Conservation (phyloP, 1,139 yeast genomes). For the Scheffersomyces illinoinensis region DNA sequence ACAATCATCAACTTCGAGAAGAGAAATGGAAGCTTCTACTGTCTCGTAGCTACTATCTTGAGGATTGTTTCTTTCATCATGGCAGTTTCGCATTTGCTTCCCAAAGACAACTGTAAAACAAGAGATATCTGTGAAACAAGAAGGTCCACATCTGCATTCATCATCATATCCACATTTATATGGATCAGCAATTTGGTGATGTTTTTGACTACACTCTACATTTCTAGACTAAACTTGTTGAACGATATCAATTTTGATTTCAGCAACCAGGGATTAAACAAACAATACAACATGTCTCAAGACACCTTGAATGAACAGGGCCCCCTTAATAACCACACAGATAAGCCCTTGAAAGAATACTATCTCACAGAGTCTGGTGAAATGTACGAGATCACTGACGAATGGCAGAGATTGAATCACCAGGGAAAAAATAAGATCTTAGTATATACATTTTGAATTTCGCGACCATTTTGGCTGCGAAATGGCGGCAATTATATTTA, state of each 20-base stretch:
- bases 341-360: conserved; percentile 24
- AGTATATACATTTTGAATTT: conserved; percentile 34
- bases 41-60: conserved; percentile 34
- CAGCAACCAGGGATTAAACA: conserved; percentile 21
- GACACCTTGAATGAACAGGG: background rate
- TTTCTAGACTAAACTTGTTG: conserved; percentile 38
- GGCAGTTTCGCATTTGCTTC: conserved; percentile 27
- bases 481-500: background rate
- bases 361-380: conserved; percentile 36
- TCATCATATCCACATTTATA: conserved; percentile 39
- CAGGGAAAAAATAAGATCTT: conserved; percentile 32
- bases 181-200: conserved; percentile 43
- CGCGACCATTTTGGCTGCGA: background rate
- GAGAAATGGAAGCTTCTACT: conserved; percentile 46
- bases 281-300: conserved; percentile 7
- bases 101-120: conserved; percentile 21
- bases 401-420: conserved; percentile 16
- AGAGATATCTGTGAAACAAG: conserved; percentile 31
- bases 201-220: conserved; percentile 43
- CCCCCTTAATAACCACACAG: conserved; percentile 8
- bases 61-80: conserved; percentile 36
- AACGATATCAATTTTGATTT: conserved; percentile 40
- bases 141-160: conserved; percentile 39
- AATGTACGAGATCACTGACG: conserved; percentile 33
- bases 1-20: conserved; percentile 40